Base-by-base conservation (phyloP, 2,329 filamentous ascomycete genomes). In the Cladobotryum protrusum region DNA sequence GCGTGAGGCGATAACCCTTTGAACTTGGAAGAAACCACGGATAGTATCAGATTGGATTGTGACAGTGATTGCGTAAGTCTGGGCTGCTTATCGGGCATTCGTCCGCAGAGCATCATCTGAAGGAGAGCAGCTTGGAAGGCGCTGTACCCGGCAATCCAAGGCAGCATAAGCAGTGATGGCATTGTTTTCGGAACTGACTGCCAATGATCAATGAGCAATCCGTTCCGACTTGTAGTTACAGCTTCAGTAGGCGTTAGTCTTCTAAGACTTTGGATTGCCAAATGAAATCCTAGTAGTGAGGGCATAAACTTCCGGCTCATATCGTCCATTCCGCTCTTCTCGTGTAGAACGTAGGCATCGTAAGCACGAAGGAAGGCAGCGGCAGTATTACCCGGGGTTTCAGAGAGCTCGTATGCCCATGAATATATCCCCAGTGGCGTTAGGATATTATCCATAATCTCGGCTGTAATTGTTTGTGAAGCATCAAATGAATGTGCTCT, bases 61-160 rank as follows among this genome's bases (percentile, higher is more conserved):
- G 43, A 50, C 8, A 46, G 8, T 3, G 43, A 46, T 15, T 46
- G 48, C 18, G 35, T 35, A 37, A 42, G 17, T 17, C 29, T 35
- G 20, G n/a, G 17, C 37, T 19, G 17, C n/a, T 29, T 41, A 2
- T 42, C 33, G 8, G 48, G 36, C 9, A 32, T 13, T 15, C 18
- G 35, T 6, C 40, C 37, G 24, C 43, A 42, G n/a, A 42, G 33
- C 15, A 40, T 14, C 37, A 41, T 41, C 11, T 40, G 36, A n/a
- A 50, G 19, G 3, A 50, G 24, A 2, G 6, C 37, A 12, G 45
- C 19, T 37, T 50, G 48, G 18, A 50, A 50, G 39, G 43, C 35
- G 33, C 35, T 50, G 43, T 50, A 50, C n/a, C 43, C 43, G 1
- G 48, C 34, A 36, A 46, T 50, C 48, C 48, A 50, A 1, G 48